Evolutionary conservation across 2,329 filamentous ascomycete genomes (phyloP).

Genomic region (Grosmannia serpens): DNA sequence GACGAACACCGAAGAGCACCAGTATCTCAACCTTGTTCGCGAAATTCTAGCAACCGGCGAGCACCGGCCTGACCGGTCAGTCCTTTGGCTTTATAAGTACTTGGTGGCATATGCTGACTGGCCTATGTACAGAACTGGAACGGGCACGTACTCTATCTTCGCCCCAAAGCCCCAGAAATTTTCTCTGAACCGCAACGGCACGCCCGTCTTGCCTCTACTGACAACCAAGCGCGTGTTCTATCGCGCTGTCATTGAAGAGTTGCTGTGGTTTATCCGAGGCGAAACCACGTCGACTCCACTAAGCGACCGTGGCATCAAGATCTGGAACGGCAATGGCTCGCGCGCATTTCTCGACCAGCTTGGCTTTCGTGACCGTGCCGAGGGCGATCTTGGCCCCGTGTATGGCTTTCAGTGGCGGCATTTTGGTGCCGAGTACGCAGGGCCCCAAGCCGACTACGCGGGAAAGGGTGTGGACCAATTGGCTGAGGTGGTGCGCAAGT

Average conservation of each 20-base stretch:
- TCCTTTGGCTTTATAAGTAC: not conserved
- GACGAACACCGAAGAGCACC: slow-evolving; percentile 57
- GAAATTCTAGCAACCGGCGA: slow-evolving; percentile 77
- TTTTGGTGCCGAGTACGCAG: slow-evolving; percentile 83
- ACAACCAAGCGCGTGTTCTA: slow-evolving; percentile 96
- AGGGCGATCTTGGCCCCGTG: slow-evolving; percentile 85
- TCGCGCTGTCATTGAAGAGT: slow-evolving; percentile 78
- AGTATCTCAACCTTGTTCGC: slow-evolving; percentile 83
- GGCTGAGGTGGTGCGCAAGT: slow-evolving; percentile 76
- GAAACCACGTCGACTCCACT: slow-evolving; percentile 70
- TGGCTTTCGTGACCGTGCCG: slow-evolving; percentile 68
- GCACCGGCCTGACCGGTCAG: slow-evolving; percentile 72
- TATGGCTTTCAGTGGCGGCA: slow-evolving; percentile 99
- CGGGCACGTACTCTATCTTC: slow-evolving; percentile 82
- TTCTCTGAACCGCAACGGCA: slow-evolving; percentile 52
- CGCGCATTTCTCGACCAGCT: slow-evolving; percentile 81
- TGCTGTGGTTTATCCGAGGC: slow-evolving; percentile 91
- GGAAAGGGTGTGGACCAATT: slow-evolving; percentile 90
- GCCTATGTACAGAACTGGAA: slow-evolving; percentile 59
- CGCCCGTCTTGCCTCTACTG: slow-evolving; percentile 76
- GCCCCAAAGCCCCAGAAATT: slow-evolving; percentile 82
- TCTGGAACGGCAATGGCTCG: slow-evolving; percentile 96
- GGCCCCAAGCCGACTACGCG: slow-evolving; percentile 68
- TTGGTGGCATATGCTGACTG: not conserved
- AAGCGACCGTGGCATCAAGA: slow-evolving; percentile 73